These are phyloP conservation scores for Atkinsonella texensis DNA, from an alignment of 2,329 filamentous ascomycete species.

Conservation along the genomic window DNA sequence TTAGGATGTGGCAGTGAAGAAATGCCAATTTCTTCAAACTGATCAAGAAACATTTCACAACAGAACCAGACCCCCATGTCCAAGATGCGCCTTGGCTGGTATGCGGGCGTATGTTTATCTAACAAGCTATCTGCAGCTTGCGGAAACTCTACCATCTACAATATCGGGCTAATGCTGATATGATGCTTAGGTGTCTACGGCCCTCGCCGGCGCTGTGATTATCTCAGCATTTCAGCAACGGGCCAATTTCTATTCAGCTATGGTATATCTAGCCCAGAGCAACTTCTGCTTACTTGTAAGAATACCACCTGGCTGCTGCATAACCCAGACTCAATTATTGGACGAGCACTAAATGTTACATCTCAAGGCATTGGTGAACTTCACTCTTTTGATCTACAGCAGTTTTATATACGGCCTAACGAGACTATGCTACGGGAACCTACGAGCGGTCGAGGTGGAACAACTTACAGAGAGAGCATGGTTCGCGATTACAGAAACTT, in stretches of 20 bases:
- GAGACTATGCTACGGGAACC: conserved; percentile 75
- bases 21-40: not conserved
- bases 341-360: not conserved
- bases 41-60: not conserved
- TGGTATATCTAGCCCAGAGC: conserved; percentile 92
- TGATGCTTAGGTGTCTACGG: conserved; percentile 57
- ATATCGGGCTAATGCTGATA: conserved; percentile 12
- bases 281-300: conserved; percentile 86
- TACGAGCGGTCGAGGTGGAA: conserved; percentile 90
- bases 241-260: conserved; percentile 96
- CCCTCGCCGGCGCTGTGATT: conserved; percentile 72
- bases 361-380: conserved; percentile 75
- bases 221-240: conserved; percentile 88
- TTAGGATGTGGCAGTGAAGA: conserved; percentile 3
- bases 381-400: conserved; percentile 70
- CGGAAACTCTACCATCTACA: not conserved
- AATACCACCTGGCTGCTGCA: conserved; percentile 3
- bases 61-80: conserved; percentile 14
- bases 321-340: not conserved
- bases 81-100: conserved; percentile 48
- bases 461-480: conserved; percentile 95
- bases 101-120: conserved; percentile 43
- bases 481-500: conserved; percentile 96
- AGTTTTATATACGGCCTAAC: conserved; percentile 79
- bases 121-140: not conserved